Evolutionary conservation across 2,329 filamentous ascomycete genomes (phyloP).

Genomic region (Beauveria asiatica): DNA sequence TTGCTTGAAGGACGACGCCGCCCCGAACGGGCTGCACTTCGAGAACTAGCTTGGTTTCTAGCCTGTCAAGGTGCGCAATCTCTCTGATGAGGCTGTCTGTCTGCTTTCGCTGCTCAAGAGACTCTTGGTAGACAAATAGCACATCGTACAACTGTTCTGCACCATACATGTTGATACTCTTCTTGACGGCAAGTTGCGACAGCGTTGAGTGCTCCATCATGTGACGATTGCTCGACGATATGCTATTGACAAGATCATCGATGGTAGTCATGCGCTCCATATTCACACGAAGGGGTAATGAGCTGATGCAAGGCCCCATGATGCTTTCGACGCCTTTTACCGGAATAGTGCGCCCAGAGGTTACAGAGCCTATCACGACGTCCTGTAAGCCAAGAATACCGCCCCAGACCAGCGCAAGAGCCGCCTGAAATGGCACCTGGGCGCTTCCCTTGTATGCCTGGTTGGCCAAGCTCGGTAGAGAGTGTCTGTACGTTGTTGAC

Average conservation of each 20-base stretch:
- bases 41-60: conserved; percentile 69
- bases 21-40: conserved; percentile 60
- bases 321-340: conserved; percentile 61
- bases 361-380: conserved; percentile 67
- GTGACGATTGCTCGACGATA: conserved; percentile 58
- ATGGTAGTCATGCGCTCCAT: conserved; percentile 41
- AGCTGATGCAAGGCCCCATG: conserved; percentile 71
- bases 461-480: neutral
- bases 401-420: conserved; percentile 56
- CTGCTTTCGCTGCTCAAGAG: conserved; percentile 35
- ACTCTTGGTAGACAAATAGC: conserved; percentile 80
- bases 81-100: conserved; percentile 37
- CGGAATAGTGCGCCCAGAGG: conserved; percentile 71
- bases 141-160: conserved; percentile 62
- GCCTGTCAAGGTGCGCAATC: conserved; percentile 54
- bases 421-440: conserved; percentile 69
- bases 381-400: conserved; percentile 57
- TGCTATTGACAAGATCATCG: conserved; percentile 50
- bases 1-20: conserved; percentile 35
- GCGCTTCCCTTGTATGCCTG: conserved; percentile 31
- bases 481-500: neutral
- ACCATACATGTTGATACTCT: conserved; percentile 44
- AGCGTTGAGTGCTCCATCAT: conserved; percentile 56
- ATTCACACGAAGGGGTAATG: conserved; percentile 63
- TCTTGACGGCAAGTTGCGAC: conserved; percentile 62